phyloP scores from a whole-genome alignment of 257 asterid species.

The Nicotiana tomentosiformis region DNA sequence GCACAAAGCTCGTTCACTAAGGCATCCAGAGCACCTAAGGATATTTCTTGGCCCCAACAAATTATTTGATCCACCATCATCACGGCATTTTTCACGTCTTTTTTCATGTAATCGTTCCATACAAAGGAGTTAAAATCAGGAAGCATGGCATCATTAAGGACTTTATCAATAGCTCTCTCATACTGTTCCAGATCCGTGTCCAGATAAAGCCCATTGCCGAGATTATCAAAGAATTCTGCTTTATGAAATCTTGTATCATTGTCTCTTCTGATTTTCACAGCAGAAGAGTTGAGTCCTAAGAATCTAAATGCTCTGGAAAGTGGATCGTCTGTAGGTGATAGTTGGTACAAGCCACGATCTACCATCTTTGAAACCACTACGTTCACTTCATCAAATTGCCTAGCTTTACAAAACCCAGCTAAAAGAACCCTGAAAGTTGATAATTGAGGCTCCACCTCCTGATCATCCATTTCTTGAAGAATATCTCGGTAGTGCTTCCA shows the following conservation, averaged over 20 bases:
- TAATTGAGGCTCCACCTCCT: slow-evolving; percentile 38
- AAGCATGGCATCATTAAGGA: slow-evolving; percentile 60
- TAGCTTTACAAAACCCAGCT: slow-evolving; percentile 68
- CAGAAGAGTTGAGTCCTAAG: slow-evolving; percentile 51
- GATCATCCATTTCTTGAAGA: slow-evolving; percentile 71
- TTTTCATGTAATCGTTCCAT: slow-evolving; percentile 23
- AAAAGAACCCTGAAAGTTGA: slow-evolving; percentile 67
- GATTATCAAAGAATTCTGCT: slow-evolving; percentile 71
- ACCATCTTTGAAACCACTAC: slow-evolving; percentile 49
- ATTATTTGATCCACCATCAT: slow-evolving; percentile 49
- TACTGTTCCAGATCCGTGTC: slow-evolving; percentile 65
- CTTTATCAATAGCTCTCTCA: slow-evolving; percentile 39
- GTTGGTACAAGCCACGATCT: slow-evolving; percentile 31
- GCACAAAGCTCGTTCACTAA: slow-evolving; percentile 36
- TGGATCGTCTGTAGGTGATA: slow-evolving; percentile 46
- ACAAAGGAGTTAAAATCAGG: slow-evolving; percentile 53
- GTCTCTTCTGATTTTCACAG: slow-evolving; percentile 79
- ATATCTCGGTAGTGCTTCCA: slow-evolving; percentile 57
- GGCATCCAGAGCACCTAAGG: slow-evolving; percentile 36
- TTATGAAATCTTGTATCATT: slow-evolving; percentile 43
- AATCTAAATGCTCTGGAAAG: slow-evolving; percentile 43
- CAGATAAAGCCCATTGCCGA: slow-evolving; percentile 89
- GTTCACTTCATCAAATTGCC: slow-evolving; percentile 62
- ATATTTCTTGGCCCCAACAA: slow-evolving; percentile 74
- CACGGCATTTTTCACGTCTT: slow-evolving; percentile 25